Base-by-base conservation (phyloP, 768 basidiomycete species). In the Naganishia onofrii region DNA sequence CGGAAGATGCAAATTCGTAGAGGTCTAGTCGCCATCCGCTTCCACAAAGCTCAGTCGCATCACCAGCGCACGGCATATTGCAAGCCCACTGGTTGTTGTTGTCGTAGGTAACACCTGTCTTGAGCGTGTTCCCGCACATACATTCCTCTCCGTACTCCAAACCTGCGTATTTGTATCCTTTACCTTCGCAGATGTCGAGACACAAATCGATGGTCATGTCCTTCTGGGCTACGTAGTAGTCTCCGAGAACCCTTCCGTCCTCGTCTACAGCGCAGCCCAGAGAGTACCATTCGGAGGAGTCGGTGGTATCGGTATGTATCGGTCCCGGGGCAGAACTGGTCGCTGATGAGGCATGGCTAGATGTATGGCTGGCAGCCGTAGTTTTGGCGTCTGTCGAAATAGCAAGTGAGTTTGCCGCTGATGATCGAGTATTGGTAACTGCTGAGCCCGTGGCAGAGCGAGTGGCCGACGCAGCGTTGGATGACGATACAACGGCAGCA, bases 61-160 rank as follows among this genome's bases (percentile, higher is more conserved):
- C 74, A 26, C 80, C 81, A 32, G 71, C 65, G 68, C 81, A 82
- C 9, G 72, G 71, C 56, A 74, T 71, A 55, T 72, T 69, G 71
- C 81, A 79, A 19, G 71, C 78, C 15, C 66, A 71, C 10, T 68
- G 65, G 56, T 74, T 71, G 23, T 46, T 56, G 55, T 67, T 56
- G 55, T 67, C 65, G 73, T 75, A 80, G 21, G 56, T 42, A 65
- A 79, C 67, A 34, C 54, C 54, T 1, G 65, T 54, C 19, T 74
- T 74, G 28, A 80, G 34, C 26, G 72, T 66, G 58, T 74, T 75
- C 10, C 75, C 78, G 69, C 81, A 82, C 74, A 76, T 80, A 72
- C 81, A 82, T 71, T 82, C 74, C 53, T 76, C 71, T 29, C 78
- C 80, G 70, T 71, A 78, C 68, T 81, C 79, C 52, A 79, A 71